phyloP scores from a whole-genome alignment of 495 filamentous ascomycete genomes.

The Usnea hakonensis region DNA sequence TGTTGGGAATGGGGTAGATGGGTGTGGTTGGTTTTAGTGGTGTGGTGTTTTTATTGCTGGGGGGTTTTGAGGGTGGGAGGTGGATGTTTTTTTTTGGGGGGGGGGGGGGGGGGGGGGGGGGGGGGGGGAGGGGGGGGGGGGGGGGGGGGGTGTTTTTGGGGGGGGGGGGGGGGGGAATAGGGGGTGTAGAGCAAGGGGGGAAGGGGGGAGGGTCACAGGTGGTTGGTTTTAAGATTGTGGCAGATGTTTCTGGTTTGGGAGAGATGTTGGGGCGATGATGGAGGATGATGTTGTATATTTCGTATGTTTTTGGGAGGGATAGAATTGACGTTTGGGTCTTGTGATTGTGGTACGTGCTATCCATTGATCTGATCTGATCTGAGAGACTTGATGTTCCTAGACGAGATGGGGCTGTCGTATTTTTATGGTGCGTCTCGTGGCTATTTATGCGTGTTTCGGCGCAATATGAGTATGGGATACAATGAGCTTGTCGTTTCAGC shows the following conservation, averaged over 20 bases:
- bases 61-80: conserved; percentile 35
- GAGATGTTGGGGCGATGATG: no score
- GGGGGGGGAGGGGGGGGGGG: background rate
- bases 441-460: background rate
- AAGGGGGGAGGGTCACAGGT: no score
- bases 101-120: background rate
- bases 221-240: no score
- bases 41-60: no score
- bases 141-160: background rate
- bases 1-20: no score
- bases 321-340: no score
- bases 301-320: no score
- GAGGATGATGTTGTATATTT: no score
- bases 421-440: background rate
- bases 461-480: background rate
- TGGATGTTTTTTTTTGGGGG: conserved; percentile 49
- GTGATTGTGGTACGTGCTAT: no score
- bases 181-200: no score
- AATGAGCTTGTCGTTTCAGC: background rate
- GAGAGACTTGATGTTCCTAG: background rate
- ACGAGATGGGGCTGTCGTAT: background rate
- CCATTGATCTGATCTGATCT: background rate
- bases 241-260: no score
- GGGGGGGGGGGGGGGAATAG: background rate
- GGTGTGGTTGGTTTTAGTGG: no score